phyloP scores from a whole-genome alignment of 148 eudicot genomes.

The Chenopodium quinoa region DNA sequence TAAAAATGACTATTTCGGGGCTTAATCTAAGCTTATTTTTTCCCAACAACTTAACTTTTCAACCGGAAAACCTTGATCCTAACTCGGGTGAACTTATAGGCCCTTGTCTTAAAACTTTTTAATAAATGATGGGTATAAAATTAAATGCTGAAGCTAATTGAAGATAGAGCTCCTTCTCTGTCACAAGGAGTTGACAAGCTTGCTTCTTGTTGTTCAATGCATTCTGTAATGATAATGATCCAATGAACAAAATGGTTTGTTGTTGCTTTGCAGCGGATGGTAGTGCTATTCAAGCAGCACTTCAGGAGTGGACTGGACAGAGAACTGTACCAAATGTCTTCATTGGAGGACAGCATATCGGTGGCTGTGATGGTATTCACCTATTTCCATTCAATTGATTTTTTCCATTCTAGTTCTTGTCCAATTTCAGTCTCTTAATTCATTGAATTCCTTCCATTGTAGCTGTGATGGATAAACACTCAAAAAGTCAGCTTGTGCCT shows the following conservation, averaged over 20 bases:
- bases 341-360: slow-evolving; percentile 68
- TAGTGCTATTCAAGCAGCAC: slow-evolving; percentile 57
- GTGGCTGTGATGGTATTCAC: slow-evolving; percentile 61
- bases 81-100: too few relatives aligned
- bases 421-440: not conserved
- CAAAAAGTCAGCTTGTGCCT: slow-evolving; percentile 57
- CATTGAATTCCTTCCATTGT: slow-evolving; percentile 22
- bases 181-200: not conserved
- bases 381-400: not conserved
- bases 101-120: too few relatives aligned
- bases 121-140: too few relatives aligned
- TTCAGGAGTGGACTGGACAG: slow-evolving; percentile 74
- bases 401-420: not conserved
- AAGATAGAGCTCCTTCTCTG: not conserved
- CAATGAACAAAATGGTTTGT: not conserved
- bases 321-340: slow-evolving; percentile 85
- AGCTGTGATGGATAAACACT: slow-evolving; percentile 53
- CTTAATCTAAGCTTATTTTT: too few relatives aligned
- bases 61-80: not conserved
- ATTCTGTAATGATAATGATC: not conserved
- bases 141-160: not conserved
- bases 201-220: not conserved
- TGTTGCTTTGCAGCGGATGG: slow-evolving; percentile 57
- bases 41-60: too few relatives aligned
- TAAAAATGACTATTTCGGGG: not conserved